Evolutionary conservation across 176 grass and related monocot genomes (phyloP).

Genomic region (Panicum miliaceum): DNA sequence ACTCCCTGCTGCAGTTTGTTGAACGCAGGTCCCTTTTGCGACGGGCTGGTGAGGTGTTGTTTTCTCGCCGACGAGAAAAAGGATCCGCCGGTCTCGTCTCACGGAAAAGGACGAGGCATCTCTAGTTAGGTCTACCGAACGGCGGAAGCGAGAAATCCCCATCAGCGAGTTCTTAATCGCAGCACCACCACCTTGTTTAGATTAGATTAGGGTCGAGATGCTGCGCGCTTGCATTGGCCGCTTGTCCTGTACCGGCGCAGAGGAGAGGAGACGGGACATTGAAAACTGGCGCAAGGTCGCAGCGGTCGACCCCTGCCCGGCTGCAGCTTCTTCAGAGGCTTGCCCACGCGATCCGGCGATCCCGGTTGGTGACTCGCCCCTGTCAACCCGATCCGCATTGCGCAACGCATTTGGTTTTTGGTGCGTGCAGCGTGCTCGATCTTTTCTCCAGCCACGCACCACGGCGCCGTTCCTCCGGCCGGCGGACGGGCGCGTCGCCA

Average conservation of each 20-base stretch:
- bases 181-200: background rate
- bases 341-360: background rate
- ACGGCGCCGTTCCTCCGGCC: no score
- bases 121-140: constrained; percentile 57
- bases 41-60: background rate
- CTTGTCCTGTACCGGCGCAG: background rate
- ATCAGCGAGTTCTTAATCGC: constrained; percentile 22
- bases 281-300: no score
- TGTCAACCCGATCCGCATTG: background rate
- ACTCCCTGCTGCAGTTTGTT: background rate
- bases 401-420: background rate
- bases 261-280: background rate
- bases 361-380: background rate
- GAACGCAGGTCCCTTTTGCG: constrained; percentile 8
- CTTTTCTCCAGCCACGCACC: background rate
- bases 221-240: background rate
- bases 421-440: background rate
- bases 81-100: background rate
- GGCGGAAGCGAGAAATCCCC: background rate
- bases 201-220: background rate
- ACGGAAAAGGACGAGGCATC: constrained; percentile 39
- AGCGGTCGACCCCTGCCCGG: no score
- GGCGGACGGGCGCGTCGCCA: no score
- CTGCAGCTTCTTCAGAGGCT: background rate
- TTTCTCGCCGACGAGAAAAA: background rate